Evolutionary conservation across 192 early-diverging fungal species (phyloP).

Genomic region (Piromyces finnis): DNA sequence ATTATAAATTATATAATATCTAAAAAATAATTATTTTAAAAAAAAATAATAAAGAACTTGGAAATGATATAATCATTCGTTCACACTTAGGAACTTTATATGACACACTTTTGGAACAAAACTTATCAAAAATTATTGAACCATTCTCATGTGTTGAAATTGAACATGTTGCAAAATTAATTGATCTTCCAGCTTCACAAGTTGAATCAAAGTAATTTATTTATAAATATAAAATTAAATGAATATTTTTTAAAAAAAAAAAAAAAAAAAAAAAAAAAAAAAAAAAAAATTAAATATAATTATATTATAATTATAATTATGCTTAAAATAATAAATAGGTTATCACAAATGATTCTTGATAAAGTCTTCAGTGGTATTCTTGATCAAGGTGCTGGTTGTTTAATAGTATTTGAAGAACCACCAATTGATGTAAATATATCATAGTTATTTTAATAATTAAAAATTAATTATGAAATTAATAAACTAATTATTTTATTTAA

Average conservation of each 20-base stretch:
- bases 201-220: constrained; percentile 66
- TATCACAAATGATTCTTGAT: constrained; percentile 99
- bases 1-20: too few relatives aligned
- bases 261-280: background rate
- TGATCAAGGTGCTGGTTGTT: constrained; percentile 89
- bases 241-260: background rate
- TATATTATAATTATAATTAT: background rate
- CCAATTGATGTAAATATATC: constrained; percentile 49
- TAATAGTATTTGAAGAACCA: constrained; percentile 86
- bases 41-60: constrained; percentile 34
- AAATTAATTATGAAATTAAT: background rate
- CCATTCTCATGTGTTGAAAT: constrained; percentile 97
- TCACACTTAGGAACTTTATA: constrained; percentile 82
- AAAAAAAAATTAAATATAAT: background rate
- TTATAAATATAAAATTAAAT: background rate
- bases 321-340: constrained; percentile 3
- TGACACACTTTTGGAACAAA: constrained; percentile 92
- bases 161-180: constrained; percentile 77
- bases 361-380: constrained; percentile 86
- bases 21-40: too few relatives aligned
- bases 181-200: constrained; percentile 78
- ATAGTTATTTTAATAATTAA: background rate
- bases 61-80: constrained; percentile 85
- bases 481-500: background rate
- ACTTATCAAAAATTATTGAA: constrained; percentile 91